Conservation (phyloP, 2,329 filamentous ascomycete genomes). For the Dactylellina parvicollis region DNA sequence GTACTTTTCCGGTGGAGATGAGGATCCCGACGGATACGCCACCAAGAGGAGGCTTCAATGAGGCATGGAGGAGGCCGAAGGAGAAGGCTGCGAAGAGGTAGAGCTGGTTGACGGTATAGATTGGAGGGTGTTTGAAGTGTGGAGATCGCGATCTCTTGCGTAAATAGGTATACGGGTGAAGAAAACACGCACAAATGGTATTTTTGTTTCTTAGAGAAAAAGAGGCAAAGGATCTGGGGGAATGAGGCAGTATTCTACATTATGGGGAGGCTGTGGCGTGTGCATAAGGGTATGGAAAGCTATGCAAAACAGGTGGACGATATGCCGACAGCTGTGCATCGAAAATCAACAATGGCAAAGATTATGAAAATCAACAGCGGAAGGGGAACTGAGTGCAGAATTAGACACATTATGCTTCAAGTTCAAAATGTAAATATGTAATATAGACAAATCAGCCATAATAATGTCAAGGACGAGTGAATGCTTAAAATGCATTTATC, state of each 20-base stretch:
- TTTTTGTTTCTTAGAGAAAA: constrained; percentile 15
- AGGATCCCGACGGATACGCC: constrained; percentile 85
- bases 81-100: constrained; percentile 55
- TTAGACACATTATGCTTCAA: constrained; percentile 42
- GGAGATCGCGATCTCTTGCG: not conserved
- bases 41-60: constrained; percentile 83
- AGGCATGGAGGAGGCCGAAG: constrained; percentile 78
- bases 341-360: not conserved
- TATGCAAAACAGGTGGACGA: constrained; percentile 54
- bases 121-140: constrained; percentile 21
- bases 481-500: constrained; percentile 53
- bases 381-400: constrained; percentile 25
- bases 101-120: constrained; percentile 48
- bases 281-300: constrained; percentile 36
- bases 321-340: constrained; percentile 27
- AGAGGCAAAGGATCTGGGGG: not conserved
- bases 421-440: constrained; percentile 50
- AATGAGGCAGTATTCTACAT: constrained; percentile 37
- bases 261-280: constrained; percentile 15
- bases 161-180: not conserved
- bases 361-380: constrained; percentile 10
- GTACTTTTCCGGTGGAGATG: constrained; percentile 86
- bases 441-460: constrained; percentile 48
- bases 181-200: constrained; percentile 1
- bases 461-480: not conserved